These are phyloP conservation scores for Cutaneotrichosporon sp. DNA, from an alignment of 1,284 basidiomycete genomes.

Conservation along the genomic window DNA sequence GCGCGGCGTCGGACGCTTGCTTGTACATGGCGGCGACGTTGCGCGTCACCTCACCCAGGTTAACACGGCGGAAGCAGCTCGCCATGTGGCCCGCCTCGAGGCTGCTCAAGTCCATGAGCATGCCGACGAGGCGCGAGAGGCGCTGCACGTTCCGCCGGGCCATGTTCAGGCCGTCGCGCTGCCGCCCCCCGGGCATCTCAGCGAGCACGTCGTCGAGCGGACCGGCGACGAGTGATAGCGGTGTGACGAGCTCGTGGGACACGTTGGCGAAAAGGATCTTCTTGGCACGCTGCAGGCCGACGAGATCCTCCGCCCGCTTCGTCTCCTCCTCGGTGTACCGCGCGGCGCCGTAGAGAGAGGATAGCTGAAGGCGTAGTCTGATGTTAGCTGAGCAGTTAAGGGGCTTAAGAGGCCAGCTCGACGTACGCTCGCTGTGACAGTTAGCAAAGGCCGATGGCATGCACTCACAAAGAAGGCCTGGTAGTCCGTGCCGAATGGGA, in stretches of 20 bases:
- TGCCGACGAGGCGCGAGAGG: constrained; percentile 48
- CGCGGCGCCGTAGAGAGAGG: constrained; percentile 24
- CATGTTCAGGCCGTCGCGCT: constrained; percentile 46
- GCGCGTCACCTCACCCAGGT: constrained; percentile 50
- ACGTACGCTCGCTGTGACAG: constrained; percentile 33
- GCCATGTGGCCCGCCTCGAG: constrained; percentile 49
- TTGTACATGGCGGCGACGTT: constrained; percentile 55
- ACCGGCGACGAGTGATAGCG: constrained; percentile 52
- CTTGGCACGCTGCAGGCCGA: constrained; percentile 54
- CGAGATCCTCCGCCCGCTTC: constrained; percentile 51
- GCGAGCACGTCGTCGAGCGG: constrained; percentile 45
- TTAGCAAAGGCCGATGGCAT: neutral
- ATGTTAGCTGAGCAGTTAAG: neutral
- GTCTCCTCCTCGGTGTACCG: constrained; percentile 36
- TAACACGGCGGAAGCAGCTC: constrained; percentile 49
- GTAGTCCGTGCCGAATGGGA: constrained; percentile 51
- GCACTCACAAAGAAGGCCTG: constrained; percentile 46
- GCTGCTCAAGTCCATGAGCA: constrained; percentile 51
- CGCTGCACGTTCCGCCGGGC: constrained; percentile 47
- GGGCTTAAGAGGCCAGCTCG: neutral
- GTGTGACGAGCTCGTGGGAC: constrained; percentile 53
- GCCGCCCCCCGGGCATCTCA: constrained; percentile 35
- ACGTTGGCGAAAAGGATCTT: constrained; percentile 50
- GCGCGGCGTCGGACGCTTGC: constrained; percentile 37
- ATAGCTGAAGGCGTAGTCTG: neutral